A percentile compares a stretch with the other conserved stretches of the same genome.
Evolutionary conservation across 495 filamentous ascomycete genomes (phyloP).

Genomic region (Durotheca rogersii): DNA sequence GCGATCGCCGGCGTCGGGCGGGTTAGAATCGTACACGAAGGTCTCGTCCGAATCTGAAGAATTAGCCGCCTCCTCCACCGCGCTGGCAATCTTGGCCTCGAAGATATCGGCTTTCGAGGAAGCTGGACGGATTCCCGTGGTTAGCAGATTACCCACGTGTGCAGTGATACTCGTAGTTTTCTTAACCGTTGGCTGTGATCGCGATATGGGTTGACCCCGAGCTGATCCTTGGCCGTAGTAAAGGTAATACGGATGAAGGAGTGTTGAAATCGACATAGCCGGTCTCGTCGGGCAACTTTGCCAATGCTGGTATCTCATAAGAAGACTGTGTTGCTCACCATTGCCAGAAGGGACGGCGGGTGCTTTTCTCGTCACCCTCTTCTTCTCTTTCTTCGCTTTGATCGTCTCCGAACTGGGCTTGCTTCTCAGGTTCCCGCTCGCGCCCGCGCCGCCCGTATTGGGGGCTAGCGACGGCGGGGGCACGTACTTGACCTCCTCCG

Average conservation of each 20-base stretch:
- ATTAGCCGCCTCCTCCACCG: conserved; percentile 86
- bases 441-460: conserved; percentile 62
- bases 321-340: conserved; percentile 57
- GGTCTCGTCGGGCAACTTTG: conserved; percentile 43
- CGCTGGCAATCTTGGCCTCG: conserved; percentile 92
- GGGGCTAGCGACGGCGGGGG: conserved; percentile 81
- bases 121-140: conserved; percentile 53
- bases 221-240: conserved; percentile 43
- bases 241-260: conserved; percentile 34
- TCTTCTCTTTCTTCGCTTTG: conserved; percentile 86
- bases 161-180: conserved; percentile 34
- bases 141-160: conserved; percentile 54
- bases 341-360: conserved; percentile 68
- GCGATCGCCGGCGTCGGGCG: conserved; percentile 77
- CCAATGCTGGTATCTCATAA: conserved; percentile 29
- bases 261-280: conserved; percentile 35
- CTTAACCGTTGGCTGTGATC: conserved; percentile 13
- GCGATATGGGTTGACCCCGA: conserved; percentile 28
- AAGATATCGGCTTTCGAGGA: conserved; percentile 98
- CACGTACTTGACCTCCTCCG: conserved; percentile 90
- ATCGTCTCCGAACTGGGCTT: conserved; percentile 94
- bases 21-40: conserved; percentile 98
- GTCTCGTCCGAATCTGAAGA: conserved; percentile 97
- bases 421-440: conserved; percentile 72
- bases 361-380: conserved; percentile 75